Base-by-base conservation (phyloP, 345 rosid genomes). In the Luvunga scandens region DNA sequence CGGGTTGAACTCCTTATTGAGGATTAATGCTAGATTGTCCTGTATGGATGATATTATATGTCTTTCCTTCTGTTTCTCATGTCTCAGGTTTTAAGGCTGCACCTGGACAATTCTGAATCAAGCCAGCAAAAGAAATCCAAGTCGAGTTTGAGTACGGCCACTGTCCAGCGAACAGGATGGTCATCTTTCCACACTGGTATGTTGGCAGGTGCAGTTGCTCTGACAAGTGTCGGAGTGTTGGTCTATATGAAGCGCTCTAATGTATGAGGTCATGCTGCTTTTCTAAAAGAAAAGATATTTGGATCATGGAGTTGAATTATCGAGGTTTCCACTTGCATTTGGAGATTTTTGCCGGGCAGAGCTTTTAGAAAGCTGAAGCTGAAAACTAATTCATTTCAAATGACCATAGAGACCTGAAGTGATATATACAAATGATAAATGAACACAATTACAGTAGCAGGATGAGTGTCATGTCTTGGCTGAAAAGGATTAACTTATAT, bases 211-310 rank as follows among this genome's bases (percentile, higher is more conserved):
- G 91, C 90, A 28, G 89, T 90, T 73, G 91, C 82, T 18, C 71
- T 96, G 77, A 84, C 98, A 13, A 84, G 97, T 90, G 50, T 94
- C 25, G 89, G 92, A 2, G 77, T 89, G 66, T 56, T 92, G 77
- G 89, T 87, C 59, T 94, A 91, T 88, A 67, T 92, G 66, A 94
- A 91, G 82, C 99, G 98, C 79, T 75, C 93, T 0, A 84, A 85
- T 56, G 78, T 75, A 30, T 91, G 84, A 91, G 80, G 39, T 6
- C 56, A 76, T 48, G 31, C 59, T 63, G 55, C 31, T 36, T 57
- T 72, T 8, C 34, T 4, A 24, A 60, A 73, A 73, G 9, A 9
- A 45, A 38, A 6, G 50, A 38, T 12, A 45, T 45, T 33, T 53
- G 22, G 57, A 6, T 53, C 34, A 57, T 7, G 57, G 18, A 53